Base-by-base conservation (phyloP, 495 filamentous ascomycete species). In the Podospora pseudoanserina region DNA sequence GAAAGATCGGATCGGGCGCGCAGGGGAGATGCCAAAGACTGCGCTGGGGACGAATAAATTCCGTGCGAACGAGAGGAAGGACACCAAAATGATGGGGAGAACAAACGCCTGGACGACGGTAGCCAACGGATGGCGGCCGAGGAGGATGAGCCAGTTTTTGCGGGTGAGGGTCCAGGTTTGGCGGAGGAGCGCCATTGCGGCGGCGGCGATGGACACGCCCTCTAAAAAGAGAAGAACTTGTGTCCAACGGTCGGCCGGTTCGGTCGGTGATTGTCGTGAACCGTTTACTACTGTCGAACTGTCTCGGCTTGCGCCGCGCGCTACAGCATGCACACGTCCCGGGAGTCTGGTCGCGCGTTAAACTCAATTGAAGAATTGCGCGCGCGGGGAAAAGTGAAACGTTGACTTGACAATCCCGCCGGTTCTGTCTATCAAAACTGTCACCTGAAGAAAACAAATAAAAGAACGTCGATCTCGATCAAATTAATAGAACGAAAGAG, bases 131-230 rank as follows among this genome's bases (percentile, higher is more conserved):
- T 90, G 90, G 15, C 93, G 89, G 64, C 84, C 64, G 65, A 92
- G 76, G 53, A 87, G 84, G 70, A 95, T 89, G 55, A 87, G 82
- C 39, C 93, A 79, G 71, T 90, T 96, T 80, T 97, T 96, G 70
- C 78, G 75, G 66, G 84, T 86, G 68, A 96, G 82, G 30, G 90
- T 90, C 87, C 87, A 87, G 66, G 86, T 88, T 78, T 95, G 93
- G 28, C 84, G 79, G 62, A 87, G 72, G 77, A 75, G 64, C 34
- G 64, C 63, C 71, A 72, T 71, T 1, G 28, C 60, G 61, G 64
- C 26, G 23, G 23, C 23, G 23, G 23, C 23, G 23, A 11, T 16
- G 59, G 55, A 32, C 30, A 4, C 18, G 55, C 7, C 18, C 55
- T 13, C 39, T 49, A 49, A 3, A 11, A 11, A 3, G 39, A 49